Evolutionary conservation across 2,329 filamentous ascomycete genomes (phyloP).

Genomic region (Cercospora berteroae): DNA sequence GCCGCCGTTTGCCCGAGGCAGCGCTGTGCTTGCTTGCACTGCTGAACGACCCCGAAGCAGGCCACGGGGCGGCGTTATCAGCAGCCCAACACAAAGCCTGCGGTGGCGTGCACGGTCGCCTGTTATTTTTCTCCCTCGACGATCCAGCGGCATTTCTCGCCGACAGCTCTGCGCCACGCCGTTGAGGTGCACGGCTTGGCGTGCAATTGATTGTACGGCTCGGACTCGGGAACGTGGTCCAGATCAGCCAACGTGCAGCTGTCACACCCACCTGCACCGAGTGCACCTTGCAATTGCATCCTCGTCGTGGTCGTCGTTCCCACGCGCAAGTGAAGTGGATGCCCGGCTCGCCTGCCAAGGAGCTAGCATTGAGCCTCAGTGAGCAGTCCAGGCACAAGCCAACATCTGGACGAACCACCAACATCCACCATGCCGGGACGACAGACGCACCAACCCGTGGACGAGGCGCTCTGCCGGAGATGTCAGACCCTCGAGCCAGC

Average conservation of each 20-base stretch:
- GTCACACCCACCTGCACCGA: not conserved
- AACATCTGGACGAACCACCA: constrained; percentile 1
- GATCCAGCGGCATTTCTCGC: not conserved
- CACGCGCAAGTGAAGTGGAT: not conserved
- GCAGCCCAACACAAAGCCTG: not conserved
- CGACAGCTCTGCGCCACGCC: constrained; percentile 1
- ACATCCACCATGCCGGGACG: constrained; percentile 30
- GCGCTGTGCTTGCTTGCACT: not conserved
- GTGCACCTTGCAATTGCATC: not conserved
- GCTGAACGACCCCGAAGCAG: not conserved
- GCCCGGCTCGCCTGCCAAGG: not conserved
- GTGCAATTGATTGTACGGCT: not conserved
- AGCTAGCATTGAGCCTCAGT: not conserved
- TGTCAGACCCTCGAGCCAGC: constrained; percentile 54
- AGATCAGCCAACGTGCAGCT: not conserved
- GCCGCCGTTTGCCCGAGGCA: constrained; percentile 1
- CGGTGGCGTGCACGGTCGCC: not conserved
- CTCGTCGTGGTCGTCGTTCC: not conserved
- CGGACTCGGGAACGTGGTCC: not conserved
- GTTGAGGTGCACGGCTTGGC: not conserved
- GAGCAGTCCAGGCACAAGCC: not conserved
- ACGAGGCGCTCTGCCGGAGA: constrained; percentile 51
- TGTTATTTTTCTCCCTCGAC: not conserved
- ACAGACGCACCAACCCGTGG: constrained; percentile 20
- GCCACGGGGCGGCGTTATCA: not conserved